Conservation (phyloP, 2,329 filamentous ascomycete species). For the Elsinoe batatas region DNA sequence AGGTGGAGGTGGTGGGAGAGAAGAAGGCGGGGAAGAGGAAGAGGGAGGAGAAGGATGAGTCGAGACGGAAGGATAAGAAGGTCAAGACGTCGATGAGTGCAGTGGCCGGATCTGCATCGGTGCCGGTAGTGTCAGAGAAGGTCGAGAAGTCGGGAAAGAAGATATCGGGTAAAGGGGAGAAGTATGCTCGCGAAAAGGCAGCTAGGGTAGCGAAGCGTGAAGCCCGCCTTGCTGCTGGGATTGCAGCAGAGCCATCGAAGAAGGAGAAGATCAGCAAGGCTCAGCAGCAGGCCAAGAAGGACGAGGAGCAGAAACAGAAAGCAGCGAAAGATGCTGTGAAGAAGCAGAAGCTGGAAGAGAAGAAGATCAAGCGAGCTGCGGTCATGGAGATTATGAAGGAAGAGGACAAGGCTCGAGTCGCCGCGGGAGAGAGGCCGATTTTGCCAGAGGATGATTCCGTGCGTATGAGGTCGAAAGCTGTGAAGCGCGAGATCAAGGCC, state of each 20-base stretch:
- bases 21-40: conserved; percentile 2
- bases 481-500: conserved; percentile 11
- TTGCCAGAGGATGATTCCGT: not conserved
- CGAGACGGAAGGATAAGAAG: conserved; percentile 5
- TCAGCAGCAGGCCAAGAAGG: conserved; percentile 16
- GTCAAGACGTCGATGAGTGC: conserved; percentile 1
- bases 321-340: conserved; percentile 24
- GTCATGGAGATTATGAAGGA: conserved; percentile 15
- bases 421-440: conserved; percentile 11
- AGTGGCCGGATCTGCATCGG: no score
- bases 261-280: conserved; percentile 16
- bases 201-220: not conserved
- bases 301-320: conserved; percentile 18
- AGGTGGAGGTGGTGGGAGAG: no score
- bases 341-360: conserved; percentile 25
- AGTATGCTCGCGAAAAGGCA: conserved; percentile 12
- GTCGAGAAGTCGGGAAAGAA: conserved; percentile 10
- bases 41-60: conserved; percentile 8
- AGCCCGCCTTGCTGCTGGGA: not conserved
- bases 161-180: conserved; percentile 14
- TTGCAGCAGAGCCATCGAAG: not conserved
- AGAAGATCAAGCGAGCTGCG: not conserved
- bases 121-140: conserved; percentile 10
- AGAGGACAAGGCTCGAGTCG: conserved; percentile 10
- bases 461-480: conserved; percentile 1